Evolutionary conservation across 2,329 filamentous ascomycete genomes (phyloP), one percentile per base, ranked within the genome.

Genomic region (Beauveria sp.): DNA sequence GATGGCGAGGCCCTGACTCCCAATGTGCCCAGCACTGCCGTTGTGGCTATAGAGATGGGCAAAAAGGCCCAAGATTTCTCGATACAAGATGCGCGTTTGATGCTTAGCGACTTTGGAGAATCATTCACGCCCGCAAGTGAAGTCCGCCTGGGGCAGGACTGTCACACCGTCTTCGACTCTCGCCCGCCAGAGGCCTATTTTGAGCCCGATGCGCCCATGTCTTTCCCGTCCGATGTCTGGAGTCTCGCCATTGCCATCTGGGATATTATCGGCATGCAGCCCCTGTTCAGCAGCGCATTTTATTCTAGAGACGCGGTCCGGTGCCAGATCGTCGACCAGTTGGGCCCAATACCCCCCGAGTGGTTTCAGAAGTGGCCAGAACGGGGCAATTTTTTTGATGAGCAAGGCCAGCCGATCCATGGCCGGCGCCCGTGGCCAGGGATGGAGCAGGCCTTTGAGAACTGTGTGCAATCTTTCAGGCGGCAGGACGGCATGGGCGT

Each of bases 391-490:
- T 52, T 26, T 26, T 63, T 63, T 34, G 53, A 57, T 18, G 43
- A 53, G 12, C 3, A 46, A 12, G 63, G 63, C 16, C 4, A 14
- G 12, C 61, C 59, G 2, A 45, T 22, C 14, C 2, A 54, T 3
- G 60, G 49, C 18, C 46, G 45, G 1, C 14, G n/a, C 20, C 16
- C 61, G 2, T 64, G 58, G 62, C 58, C 56, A 18, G 20, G 4
- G 22, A 26, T 65, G 3, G 10, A 28, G 6, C 9, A 22, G 14
- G 50, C 45, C 2, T 65, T 66, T 52, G 40, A 45, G 10, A 3
- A 63, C 7, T 12, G 62, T 43, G 60, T 64, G 12, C 64, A 65
- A 22, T 3, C 55, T 3, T 66, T 38, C 28, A 57, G 64, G 3
- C 34, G 54, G 24, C 30, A 63, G 24, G 57, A 42, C 14, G 22